A percentile compares a stretch with the other conserved stretches of the same genome.
Evolutionary conservation across 2,329 filamentous ascomycete genomes (phyloP).

Genomic region (Cladosporium sp.): DNA sequence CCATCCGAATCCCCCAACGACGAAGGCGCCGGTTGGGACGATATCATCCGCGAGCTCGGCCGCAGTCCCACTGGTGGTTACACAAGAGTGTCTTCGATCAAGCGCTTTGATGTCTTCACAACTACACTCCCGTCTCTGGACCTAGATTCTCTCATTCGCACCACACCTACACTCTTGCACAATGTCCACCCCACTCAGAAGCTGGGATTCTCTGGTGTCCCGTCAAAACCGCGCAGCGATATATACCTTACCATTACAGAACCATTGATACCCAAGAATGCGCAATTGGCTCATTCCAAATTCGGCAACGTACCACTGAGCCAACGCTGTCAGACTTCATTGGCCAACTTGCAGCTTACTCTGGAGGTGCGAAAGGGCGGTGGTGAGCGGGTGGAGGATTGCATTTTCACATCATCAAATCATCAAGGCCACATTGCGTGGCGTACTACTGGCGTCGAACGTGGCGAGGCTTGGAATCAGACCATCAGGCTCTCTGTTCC

Average conservation of each 20-base stretch:
- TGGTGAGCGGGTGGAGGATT: constrained; percentile 82
- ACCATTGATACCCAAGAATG: constrained; percentile 70
- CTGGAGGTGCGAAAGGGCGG: constrained; percentile 79
- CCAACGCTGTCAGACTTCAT: constrained; percentile 54
- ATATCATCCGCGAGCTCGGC: constrained; percentile 70
- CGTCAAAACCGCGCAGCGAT: constrained; percentile 83
- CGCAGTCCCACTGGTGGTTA: constrained; percentile 72
- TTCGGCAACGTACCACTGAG: constrained; percentile 77
- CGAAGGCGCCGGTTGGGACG: constrained; percentile 67
- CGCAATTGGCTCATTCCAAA: constrained; percentile 67
- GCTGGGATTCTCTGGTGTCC: constrained; percentile 91
- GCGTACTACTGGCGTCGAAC: constrained; percentile 78
- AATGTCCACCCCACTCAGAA: constrained; percentile 78
- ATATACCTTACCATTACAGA: constrained; percentile 88
- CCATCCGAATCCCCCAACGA: constrained; percentile 57
- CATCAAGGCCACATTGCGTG: constrained; percentile 76
- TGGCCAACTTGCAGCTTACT: constrained; percentile 80
- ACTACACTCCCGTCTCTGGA: constrained; percentile 76
- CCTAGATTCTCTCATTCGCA: constrained; percentile 76
- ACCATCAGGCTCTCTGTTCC: constrained; percentile 79
- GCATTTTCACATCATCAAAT: constrained; percentile 85
- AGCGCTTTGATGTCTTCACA: constrained; percentile 76
- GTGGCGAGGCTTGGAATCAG: constrained; percentile 83
- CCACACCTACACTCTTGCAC: constrained; percentile 83
- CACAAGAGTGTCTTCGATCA: constrained; percentile 51